Base-by-base conservation (phyloP, 352 stramenopile genomes). In the Globisporangium acanthophoron region DNA sequence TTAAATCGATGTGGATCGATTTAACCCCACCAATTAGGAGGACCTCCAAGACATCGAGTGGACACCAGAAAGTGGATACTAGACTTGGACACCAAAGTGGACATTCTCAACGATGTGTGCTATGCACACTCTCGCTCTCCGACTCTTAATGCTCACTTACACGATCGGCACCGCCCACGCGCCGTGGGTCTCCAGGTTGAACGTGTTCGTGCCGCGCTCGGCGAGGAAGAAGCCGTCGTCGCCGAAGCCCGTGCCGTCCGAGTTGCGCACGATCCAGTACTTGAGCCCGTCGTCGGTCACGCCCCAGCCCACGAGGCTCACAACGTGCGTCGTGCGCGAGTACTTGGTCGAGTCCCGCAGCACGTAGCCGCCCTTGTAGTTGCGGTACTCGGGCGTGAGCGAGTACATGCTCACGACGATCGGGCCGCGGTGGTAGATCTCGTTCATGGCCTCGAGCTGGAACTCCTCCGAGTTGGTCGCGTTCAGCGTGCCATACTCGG, bases 231-330 rank as follows among this genome's bases (percentile, higher is more conserved):
- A 92, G 46, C 82, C 82, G 24, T 70, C 51, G 52, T 92, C 80
- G 45, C 82, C 82, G 72, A 76, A 92, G 55, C 87, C 88, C 9
- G 80, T 92, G 43, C 82, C 82, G 52, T 92, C 78, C 52, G 88
- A 88, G 84, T 99, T 97, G 52, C 97, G 88, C 46, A 98, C 89
- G 67, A 99, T 88, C 96, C 96, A 99, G 78, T 98, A 99, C 68
- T 96, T 93, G 65, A 93, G 58, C 41, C 88, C 77, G 41, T 90
- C 70, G 27, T 88, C 78, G 29, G 85, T 74, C 0, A 67, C 84
- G 63, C 96, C 96, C 96, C 96, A 99, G 41, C 96, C 96, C n/a
- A 98, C 85, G 49, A 99, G 88, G 44, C 86, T 96, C 57, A 99
- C 92, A 35, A 97, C 92, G 64, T 99, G 86, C 12, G 80, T 88